Base-by-base conservation (phyloP, 768 basidiomycete species). In the Calvatia gigantea region DNA sequence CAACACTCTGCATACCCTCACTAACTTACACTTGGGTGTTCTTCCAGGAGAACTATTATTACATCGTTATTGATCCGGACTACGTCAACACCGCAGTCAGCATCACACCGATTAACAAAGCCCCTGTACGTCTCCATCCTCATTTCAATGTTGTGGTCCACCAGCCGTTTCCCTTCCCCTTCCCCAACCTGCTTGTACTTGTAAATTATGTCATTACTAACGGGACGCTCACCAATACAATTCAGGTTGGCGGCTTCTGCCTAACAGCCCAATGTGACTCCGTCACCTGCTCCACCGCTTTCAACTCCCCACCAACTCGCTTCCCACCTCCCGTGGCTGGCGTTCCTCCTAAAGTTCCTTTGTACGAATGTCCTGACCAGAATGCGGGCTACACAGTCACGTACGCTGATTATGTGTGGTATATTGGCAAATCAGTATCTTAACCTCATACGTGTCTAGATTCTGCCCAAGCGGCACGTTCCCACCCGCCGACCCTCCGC, bases 391-490 rank as follows among this genome's bases (percentile, higher is more conserved):
- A 65, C 37, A 65, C 58, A 2, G 61, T 70, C 14, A 65, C 67
- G 67, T 70, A 53, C 25, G 67, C 6, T 37, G n/a, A 14, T n/a
- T 14, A 15, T 56, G 9, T 32, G 17, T 15, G 35, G 4, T 46
- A 15, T 6, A 25, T 11, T 46, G 17, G 15, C 52, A n/a, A 8
- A 17, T 33, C 11, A 11, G 1, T 12, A 27, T 37, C 35, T 15
- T 2, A 35, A 12, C 6, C n/a, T 35, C 9, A 35, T 19, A n/a
- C 38, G 29, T 41, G 11, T 27, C 37, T n/a, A 69, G 68, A 2
- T 69, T 71, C 59, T 69, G 68, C 46, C 67, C 68, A 0, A 52
- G 50, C 29, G 66, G 65, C 2, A 25, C 48, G 2, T 64, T 67
- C 58, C 67, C 68, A 1, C 27, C 55, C n/a, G 45, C 58, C 5